phyloP scores from a whole-genome alignment of 176 grass and related monocot genomes.

The Carex cristatella region DNA sequence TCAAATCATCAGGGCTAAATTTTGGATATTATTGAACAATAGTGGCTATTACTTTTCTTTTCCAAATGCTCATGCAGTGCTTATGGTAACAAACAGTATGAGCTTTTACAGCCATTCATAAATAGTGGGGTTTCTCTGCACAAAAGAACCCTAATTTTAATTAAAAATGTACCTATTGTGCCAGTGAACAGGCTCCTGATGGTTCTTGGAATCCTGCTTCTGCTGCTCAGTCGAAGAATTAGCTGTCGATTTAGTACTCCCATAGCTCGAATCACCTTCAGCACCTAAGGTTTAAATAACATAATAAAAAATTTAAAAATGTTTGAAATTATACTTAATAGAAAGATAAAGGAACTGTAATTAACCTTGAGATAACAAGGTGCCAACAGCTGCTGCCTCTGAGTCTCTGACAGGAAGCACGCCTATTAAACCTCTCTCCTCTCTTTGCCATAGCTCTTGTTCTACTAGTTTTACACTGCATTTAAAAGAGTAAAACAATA shows the following conservation, averaged over 20 bases:
- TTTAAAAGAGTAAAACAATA: neutral
- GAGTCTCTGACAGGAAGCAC: conserved; percentile 89
- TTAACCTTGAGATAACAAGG: conserved; percentile 74
- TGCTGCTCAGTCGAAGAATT: conserved; percentile 42
- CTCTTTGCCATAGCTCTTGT: conserved; percentile 95
- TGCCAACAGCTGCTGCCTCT: conserved; percentile 51
- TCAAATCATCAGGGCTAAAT: neutral
- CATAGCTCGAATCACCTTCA: conserved; percentile 53
- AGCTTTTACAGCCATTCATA: neutral
- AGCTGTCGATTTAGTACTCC: conserved; percentile 34
- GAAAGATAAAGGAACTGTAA: neutral
- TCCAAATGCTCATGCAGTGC: neutral
- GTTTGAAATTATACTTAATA: neutral
- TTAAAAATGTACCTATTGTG: conserved; percentile 57
- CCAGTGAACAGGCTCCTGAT: conserved; percentile 88
- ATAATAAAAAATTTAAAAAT: conserved; percentile 10
- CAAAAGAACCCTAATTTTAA: neutral
- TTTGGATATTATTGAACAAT: neutral
- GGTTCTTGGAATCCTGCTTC: conserved; percentile 76
- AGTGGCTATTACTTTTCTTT: neutral
- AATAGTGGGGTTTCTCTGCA: neutral
- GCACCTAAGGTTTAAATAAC: conserved; percentile 29
- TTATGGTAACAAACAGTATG: neutral
- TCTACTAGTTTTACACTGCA: conserved; percentile 96
- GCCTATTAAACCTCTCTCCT: conserved; percentile 91